Evolutionary conservation across 2,329 filamentous ascomycete species (phyloP), one percentile per base, ranked within the genome.

Genomic region (Pseudogymnoascus sp.): DNA sequence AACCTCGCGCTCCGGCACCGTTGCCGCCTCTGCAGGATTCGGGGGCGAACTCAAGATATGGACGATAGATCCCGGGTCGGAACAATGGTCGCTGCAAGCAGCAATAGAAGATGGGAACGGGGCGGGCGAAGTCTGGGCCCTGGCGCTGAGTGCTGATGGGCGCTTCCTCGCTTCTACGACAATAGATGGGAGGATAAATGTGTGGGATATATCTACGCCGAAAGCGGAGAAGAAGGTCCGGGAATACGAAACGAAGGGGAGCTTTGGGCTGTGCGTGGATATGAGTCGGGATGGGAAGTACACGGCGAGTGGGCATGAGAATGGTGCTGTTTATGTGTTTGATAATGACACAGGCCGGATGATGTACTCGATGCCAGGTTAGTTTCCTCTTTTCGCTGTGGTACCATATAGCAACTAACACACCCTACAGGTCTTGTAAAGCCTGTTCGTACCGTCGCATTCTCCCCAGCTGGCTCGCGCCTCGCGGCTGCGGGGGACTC

Each of bases 251-350:
- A 97, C 93, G 1, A 91, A 93, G 69, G 92, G 92, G 13, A 93
- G 89, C 75, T 97, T 97, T 77, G 93, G 92, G 38, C 85, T 95
- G 77, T 89, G 89, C 71, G 87, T 99, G 65, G 93, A 95, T 74
- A 77, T 97, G 74, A 87, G 84, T 69, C 76, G 79, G 19, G 89
- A 99, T 74, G 93, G 93, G 62, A 87, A 85, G 66, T 89, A 91
- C 75, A 96, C 93, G 31, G 93, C 93, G 3, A 96, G 89, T 61
- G 95, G 95, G 0, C 93, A 99, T 76, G 90, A 96, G 74, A 96
- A 90, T 71, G 95, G 95, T 15, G 88, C 87, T 11, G 84, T 97
- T 66, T 97, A 97, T 77, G 86, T 99, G 66, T 99, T 97, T 81
- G 93, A 92, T 79, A 97, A 96, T 71, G 88, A 92, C 69, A 91